phyloP scores from a whole-genome alignment of 345 rosid species.

The Eutrema heterophyllum region DNA sequence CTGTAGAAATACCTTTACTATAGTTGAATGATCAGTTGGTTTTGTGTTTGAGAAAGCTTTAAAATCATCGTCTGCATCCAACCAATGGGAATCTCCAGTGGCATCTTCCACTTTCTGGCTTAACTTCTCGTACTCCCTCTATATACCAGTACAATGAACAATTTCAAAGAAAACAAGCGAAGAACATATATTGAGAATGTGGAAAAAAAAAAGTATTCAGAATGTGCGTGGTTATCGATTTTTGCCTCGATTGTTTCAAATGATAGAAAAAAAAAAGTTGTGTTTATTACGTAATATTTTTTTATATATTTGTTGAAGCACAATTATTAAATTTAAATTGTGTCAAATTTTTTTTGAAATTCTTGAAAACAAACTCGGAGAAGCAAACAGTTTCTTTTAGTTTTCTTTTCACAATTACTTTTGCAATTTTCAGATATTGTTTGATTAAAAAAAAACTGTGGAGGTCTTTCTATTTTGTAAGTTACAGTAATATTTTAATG shows the following conservation, averaged over 20 bases:
- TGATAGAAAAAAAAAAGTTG: too few species aligned
- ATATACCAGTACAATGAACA: background rate
- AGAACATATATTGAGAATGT: background rate
- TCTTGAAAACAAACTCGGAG: too few species aligned
- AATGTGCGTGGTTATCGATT: too few species aligned
- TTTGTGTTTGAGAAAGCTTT: constrained; percentile 38
- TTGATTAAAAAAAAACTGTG: background rate
- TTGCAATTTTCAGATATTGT: background rate
- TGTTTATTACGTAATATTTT: too few species aligned
- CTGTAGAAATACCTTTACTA: constrained; percentile 48
- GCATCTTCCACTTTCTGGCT: constrained; percentile 40
- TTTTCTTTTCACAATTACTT: background rate
- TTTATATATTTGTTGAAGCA: too few species aligned
- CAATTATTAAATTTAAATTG: too few species aligned
- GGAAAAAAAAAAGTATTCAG: too few species aligned
- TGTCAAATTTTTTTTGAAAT: background rate
- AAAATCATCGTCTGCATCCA: constrained; percentile 33
- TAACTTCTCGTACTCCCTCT: constrained; percentile 54
- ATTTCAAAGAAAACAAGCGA: background rate
- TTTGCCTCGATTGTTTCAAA: too few species aligned
- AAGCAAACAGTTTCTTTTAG: too few species aligned
- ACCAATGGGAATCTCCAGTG: background rate
- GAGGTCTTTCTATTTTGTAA: too few species aligned
- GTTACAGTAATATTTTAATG: too few species aligned
- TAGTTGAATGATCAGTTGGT: constrained; percentile 45